These are phyloP conservation scores for Ophiosphaerella narmari DNA, from an alignment of 2,329 filamentous ascomycete species.

Conservation along the genomic window DNA sequence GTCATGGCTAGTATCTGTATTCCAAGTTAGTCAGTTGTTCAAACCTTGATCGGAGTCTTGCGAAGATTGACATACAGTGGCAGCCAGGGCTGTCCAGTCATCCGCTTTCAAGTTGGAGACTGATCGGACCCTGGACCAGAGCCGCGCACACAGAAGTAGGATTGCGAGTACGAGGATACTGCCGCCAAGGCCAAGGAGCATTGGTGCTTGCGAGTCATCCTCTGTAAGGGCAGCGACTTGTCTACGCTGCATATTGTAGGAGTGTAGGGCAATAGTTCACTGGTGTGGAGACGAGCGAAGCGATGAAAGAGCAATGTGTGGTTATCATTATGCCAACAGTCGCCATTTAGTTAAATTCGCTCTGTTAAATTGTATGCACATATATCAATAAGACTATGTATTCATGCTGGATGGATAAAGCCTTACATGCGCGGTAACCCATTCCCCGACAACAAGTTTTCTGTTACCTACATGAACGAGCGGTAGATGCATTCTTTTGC, in stretches of 20 bases:
- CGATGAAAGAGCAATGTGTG: too few relatives aligned
- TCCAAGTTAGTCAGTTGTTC: neutral
- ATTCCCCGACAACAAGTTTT: too few relatives aligned
- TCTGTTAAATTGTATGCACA: too few relatives aligned
- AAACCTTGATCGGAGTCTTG: neutral
- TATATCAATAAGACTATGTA: too few relatives aligned
- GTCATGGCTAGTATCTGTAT: slow-evolving; percentile 23
- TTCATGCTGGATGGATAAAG: too few relatives aligned
- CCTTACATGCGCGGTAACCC: too few relatives aligned
- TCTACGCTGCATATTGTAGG: neutral
- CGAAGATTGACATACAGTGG: slow-evolving; percentile 15
- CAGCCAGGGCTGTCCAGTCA: slow-evolving; percentile 25
- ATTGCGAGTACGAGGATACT: slow-evolving; percentile 21
- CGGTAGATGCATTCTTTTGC: too few relatives aligned
- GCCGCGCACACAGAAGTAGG: slow-evolving; percentile 19
- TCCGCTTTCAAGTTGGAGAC: slow-evolving; percentile 18
- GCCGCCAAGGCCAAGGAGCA: slow-evolving; percentile 27
- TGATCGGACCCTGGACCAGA: slow-evolving; percentile 24
- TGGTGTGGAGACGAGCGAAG: neutral
- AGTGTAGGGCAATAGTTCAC: neutral
- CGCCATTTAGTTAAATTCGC: too few relatives aligned
- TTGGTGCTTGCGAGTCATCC: slow-evolving; percentile 24
- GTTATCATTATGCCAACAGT: too few relatives aligned
- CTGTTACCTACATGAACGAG: too few relatives aligned
- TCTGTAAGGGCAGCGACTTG: neutral